These are phyloP conservation scores for Xylaria sp. DNA, from an alignment of 2,329 filamentous ascomycete genomes.

Conservation along the genomic window DNA sequence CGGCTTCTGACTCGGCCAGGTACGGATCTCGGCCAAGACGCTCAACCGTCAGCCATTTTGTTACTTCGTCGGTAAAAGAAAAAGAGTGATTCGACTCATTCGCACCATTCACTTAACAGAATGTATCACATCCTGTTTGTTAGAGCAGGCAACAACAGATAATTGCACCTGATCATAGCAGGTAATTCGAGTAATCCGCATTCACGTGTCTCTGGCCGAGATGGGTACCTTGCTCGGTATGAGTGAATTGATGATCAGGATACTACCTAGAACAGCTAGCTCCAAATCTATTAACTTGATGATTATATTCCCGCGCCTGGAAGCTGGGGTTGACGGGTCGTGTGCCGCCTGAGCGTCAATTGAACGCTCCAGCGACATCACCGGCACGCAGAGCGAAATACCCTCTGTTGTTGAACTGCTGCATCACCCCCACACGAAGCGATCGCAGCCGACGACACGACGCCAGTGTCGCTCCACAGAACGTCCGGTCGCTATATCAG, in stretches of 20 bases:
- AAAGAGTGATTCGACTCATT: too few species aligned
- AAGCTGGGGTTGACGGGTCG: too few species aligned
- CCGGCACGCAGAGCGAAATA: background rate
- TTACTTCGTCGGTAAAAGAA: background rate
- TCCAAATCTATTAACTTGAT: background rate
- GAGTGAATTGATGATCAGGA: background rate
- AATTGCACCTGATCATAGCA: too few species aligned
- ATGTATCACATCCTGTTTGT: too few species aligned
- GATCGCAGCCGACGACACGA: slow-evolving; percentile 1
- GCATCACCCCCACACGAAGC: background rate
- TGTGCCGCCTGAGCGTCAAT: too few species aligned
- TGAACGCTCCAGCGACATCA: background rate
- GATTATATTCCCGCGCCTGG: too few species aligned
- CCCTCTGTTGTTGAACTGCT: background rate
- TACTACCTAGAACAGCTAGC: background rate
- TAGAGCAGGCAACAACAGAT: too few species aligned
- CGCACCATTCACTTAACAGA: too few species aligned
- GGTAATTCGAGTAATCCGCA: too few species aligned
- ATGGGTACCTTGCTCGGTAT: too few species aligned
- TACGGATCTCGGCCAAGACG: background rate
- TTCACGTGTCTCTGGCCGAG: too few species aligned
- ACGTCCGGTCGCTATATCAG: background rate
- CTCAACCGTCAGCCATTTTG: background rate
- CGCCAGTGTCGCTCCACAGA: background rate
- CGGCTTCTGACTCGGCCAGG: background rate